Base-by-base conservation (phyloP, 2,329 filamentous ascomycete species). In the Aureobasidium zeae region DNA sequence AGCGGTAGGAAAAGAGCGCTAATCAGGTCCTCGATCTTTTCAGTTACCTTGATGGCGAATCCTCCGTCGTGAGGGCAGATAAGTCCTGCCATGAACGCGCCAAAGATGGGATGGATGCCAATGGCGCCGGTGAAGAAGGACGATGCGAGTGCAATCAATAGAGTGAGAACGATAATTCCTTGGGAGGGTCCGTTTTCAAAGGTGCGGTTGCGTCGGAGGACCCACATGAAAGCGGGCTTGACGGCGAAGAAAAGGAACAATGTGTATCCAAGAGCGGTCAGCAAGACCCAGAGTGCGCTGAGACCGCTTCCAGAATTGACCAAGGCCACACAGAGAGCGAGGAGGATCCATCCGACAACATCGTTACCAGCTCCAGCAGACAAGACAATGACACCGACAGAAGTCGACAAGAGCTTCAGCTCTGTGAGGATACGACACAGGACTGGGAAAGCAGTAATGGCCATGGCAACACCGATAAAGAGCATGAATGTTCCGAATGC, bases 301-400 rank as follows among this genome's bases (percentile, higher is more conserved):
- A 96, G 62, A 0, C 89, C 89, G 32, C 74, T 81, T 12, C 79
- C 79, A 21, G 88, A 86, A 57, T 96, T 96, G 55, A 94, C 88
- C 19, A 96, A 73, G 0, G 89, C 85, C 24, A 96, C 88, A 53
- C 89, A 95, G 20, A 96, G 79, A 0, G 89, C 89, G 17, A 96
- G 78, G 12, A 96, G 70, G 51, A 95, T 81, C 89, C 89, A 96
- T 46, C 86, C 85, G 3, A 83, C 77, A 12, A 91, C 86, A 57
- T 96, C 89, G 59, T 96, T 95, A 1, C 86, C 86, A 11, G 95
- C 87, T 39, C 89, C 89, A 5, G 88, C 88, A 3, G 88, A 87
- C 7, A 95, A 72, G 2, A 88, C 84, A 26, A 93, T 93, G 25
- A 94, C 77, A 56, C 88, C 88, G 4, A 94, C 88, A 1, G 81